Evolutionary conservation across 305 asterid species (phyloP).

Genomic region (Fraxinus paxiana): DNA sequence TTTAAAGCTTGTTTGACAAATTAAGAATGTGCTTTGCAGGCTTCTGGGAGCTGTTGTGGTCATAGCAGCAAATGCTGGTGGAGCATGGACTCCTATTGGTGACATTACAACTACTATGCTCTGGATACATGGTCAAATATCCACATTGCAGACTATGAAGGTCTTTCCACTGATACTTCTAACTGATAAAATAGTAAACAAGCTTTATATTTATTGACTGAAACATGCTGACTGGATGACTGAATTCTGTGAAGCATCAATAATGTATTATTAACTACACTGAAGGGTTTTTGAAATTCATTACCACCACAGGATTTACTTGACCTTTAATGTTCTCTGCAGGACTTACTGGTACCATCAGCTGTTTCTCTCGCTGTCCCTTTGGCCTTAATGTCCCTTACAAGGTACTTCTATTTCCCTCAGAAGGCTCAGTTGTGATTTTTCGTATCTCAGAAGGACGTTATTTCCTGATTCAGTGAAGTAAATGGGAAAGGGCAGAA

Average conservation of each 20-base stretch:
- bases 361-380: slow-evolving; percentile 80
- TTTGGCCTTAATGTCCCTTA: slow-evolving; percentile 85
- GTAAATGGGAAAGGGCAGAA: slow-evolving; percentile 68
- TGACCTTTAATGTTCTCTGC: slow-evolving; percentile 14
- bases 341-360: slow-evolving; percentile 75
- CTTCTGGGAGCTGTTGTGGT: slow-evolving; percentile 92
- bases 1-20: not conserved
- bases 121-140: slow-evolving; percentile 98
- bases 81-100: slow-evolving; percentile 99
- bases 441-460: not conserved
- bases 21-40: slow-evolving; percentile 48
- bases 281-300: not conserved
- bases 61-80: slow-evolving; percentile 98
- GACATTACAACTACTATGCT: slow-evolving; percentile 98
- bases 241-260: not conserved
- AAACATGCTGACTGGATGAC: not conserved
- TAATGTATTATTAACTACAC: not conserved
- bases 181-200: not conserved
- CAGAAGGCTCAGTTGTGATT: slow-evolving; percentile 13
- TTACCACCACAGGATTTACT: not conserved
- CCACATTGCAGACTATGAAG: slow-evolving; percentile 92
- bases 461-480: slow-evolving; percentile 51
- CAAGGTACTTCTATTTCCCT: slow-evolving; percentile 56
- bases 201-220: slow-evolving; percentile 1
- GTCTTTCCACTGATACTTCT: slow-evolving; percentile 34